These are phyloP conservation scores for Mimosa bimucronata DNA, from an alignment of 306 rosid species.

Conservation along the genomic window DNA sequence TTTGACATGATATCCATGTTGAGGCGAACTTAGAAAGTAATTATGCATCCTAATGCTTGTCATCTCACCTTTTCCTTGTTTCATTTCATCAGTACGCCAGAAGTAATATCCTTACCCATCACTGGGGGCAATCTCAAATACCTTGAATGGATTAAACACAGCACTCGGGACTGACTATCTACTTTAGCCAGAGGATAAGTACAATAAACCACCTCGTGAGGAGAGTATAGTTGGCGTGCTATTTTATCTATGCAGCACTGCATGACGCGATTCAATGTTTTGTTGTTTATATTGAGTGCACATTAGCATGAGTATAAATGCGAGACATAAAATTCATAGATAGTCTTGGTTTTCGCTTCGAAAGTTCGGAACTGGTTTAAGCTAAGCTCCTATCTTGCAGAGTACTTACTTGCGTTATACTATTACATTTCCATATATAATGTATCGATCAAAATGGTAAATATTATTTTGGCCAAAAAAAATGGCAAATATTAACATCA, in stretches of 20 bases:
- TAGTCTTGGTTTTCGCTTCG: background rate
- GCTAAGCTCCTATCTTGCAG: background rate
- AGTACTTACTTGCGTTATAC: background rate
- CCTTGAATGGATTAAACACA: conserved; percentile 61
- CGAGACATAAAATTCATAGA: background rate
- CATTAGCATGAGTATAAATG: background rate
- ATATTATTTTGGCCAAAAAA: too few species aligned
- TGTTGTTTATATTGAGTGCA: background rate
- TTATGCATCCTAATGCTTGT: conserved; percentile 7
- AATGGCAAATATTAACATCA: background rate
- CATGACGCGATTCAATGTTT: background rate
- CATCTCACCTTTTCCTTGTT: conserved; percentile 33
- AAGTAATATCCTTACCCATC: conserved; percentile 90
- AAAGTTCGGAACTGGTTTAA: background rate
- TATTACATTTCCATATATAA: background rate
- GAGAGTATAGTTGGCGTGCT: conserved; percentile 30
- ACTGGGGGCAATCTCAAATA: conserved; percentile 46
- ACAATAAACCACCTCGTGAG: conserved; percentile 15
- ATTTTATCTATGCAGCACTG: conserved; percentile 13
- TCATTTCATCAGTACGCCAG: conserved; percentile 73
- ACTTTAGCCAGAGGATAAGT: conserved; percentile 28
- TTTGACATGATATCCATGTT: conserved; percentile 10
- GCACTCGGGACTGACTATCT: conserved; percentile 76
- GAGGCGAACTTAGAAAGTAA: conserved; percentile 11
- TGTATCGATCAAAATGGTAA: background rate